Evolutionary conservation across 108 stramenopile genomes (phyloP).

Genomic region (Fragilaria crotonensis): DNA sequence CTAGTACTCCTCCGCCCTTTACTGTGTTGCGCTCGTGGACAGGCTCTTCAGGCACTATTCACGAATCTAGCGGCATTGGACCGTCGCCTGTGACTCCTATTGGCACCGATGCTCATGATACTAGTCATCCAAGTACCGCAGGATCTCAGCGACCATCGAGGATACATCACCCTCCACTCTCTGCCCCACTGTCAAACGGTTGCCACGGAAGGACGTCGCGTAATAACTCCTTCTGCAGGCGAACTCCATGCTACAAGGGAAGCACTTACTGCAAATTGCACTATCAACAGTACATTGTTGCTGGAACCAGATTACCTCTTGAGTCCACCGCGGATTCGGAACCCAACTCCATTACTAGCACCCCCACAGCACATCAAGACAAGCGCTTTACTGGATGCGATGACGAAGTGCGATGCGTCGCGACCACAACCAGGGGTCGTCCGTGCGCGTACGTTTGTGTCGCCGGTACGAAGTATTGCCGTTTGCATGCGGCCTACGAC

Average conservation of each 20-base stretch:
- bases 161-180: constrained; percentile 4
- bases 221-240: constrained; percentile 25
- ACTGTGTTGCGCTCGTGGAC: background rate
- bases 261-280: constrained; percentile 41
- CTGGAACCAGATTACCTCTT: background rate
- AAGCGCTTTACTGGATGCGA: constrained; percentile 17
- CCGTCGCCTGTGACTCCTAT: background rate
- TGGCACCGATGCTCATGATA: background rate
- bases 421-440: constrained; percentile 39
- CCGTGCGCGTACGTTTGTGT: constrained; percentile 37
- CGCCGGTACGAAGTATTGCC: constrained; percentile 29
- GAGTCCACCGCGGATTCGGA: too few species aligned
- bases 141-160: background rate
- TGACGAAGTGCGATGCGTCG: constrained; percentile 16
- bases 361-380: constrained; percentile 17
- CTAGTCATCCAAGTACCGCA: background rate
- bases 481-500: constrained; percentile 35
- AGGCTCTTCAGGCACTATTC: background rate
- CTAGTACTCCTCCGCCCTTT: background rate
- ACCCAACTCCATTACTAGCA: background rate
- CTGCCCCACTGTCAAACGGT: constrained; percentile 12
- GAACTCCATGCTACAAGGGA: constrained; percentile 26
- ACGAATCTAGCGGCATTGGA: background rate
- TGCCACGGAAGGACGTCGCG: constrained; percentile 32
- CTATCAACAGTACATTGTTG: constrained; percentile 12